Conservation (phyloP, 352 stramenopile genomes). For the Pythium myriotylum region DNA sequence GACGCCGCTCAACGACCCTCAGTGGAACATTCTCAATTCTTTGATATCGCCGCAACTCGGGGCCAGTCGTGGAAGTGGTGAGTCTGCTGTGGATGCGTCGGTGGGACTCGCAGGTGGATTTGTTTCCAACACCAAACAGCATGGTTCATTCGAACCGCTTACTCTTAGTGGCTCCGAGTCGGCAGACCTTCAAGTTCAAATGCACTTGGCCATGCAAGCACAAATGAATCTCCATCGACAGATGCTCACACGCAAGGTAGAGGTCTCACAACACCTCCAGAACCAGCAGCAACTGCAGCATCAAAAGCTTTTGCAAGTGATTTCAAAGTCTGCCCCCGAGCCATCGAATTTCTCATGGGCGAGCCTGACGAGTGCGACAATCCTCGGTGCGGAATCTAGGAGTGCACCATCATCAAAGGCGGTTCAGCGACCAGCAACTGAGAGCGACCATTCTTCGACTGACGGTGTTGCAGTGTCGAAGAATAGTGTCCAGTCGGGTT, state of each 20-base stretch:
- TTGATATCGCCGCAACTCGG: slow-evolving; percentile 72
- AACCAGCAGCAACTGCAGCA: slow-evolving; percentile 23
- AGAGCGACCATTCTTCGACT: too few relatives aligned
- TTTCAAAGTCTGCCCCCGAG: not conserved
- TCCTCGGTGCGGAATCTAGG: too few relatives aligned
- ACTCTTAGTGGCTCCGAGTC: slow-evolving; percentile 74
- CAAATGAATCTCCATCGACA: slow-evolving; percentile 89
- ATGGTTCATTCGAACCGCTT: slow-evolving; percentile 24
- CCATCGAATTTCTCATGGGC: not conserved
- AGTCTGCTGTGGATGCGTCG: not conserved
- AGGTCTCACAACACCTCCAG: slow-evolving; percentile 50
- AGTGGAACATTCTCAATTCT: slow-evolving; percentile 81
- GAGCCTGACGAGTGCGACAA: not conserved
- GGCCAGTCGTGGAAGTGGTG: not conserved
- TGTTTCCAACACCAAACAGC: not conserved
- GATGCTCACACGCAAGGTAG: slow-evolving; percentile 87
- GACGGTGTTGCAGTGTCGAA: not conserved
- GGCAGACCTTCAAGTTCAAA: slow-evolving; percentile 73
- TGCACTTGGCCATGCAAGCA: slow-evolving; percentile 87
- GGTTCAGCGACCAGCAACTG: too few relatives aligned
- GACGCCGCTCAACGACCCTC: slow-evolving; percentile 59
- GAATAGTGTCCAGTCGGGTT: not conserved
- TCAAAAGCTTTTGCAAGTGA: slow-evolving; percentile 4
- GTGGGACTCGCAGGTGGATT: too few relatives aligned
- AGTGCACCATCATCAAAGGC: too few relatives aligned